These are phyloP conservation scores for Fusarium proliferatum DNA, from an alignment of 2,329 filamentous ascomycete species.

Conservation along the genomic window DNA sequence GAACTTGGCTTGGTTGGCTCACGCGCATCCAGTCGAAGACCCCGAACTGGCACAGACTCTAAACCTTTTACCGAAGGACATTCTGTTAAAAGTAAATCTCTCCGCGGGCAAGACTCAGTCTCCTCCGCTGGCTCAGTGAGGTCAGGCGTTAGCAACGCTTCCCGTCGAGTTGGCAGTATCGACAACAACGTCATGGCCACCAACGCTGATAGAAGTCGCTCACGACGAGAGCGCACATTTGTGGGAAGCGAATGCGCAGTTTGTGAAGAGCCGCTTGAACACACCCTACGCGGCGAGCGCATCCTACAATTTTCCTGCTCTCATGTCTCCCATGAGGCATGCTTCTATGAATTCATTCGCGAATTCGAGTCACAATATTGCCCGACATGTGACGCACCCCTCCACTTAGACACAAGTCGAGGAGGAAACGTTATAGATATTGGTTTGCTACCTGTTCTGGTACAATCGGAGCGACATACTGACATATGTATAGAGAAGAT, in stretches of 20 bases:
- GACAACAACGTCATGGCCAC: conserved; percentile 59
- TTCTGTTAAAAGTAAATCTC: conserved; percentile 44
- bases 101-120: conserved; percentile 46
- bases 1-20: conserved; percentile 47
- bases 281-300: conserved; percentile 91
- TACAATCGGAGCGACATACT: conserved; percentile 40
- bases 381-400: conserved; percentile 89
- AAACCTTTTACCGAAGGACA: conserved; percentile 45
- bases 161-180: conserved; percentile 52
- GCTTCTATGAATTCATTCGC: conserved; percentile 98
- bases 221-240: conserved; percentile 91
- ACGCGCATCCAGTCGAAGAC: conserved; percentile 38
- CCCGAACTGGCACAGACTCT: conserved; percentile 44
- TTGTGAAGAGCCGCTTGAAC: conserved; percentile 95
- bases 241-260: conserved; percentile 95
- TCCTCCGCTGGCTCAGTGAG: conserved; percentile 50
- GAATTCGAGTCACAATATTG: conserved; percentile 95
- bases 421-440: conserved; percentile 94
- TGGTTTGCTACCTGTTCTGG: conserved; percentile 62
- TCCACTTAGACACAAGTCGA: conserved; percentile 91
- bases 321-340: conserved; percentile 98
- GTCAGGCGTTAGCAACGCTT: conserved; percentile 48
- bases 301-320: conserved; percentile 95
- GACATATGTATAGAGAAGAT: conserved; percentile 80
- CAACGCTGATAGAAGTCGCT: conserved; percentile 76